A percentile compares a stretch with the other conserved stretches of the same genome.
phyloP scores from a whole-genome alignment of 169 alveolate genomes.

The Eimeria brunetti region DNA sequence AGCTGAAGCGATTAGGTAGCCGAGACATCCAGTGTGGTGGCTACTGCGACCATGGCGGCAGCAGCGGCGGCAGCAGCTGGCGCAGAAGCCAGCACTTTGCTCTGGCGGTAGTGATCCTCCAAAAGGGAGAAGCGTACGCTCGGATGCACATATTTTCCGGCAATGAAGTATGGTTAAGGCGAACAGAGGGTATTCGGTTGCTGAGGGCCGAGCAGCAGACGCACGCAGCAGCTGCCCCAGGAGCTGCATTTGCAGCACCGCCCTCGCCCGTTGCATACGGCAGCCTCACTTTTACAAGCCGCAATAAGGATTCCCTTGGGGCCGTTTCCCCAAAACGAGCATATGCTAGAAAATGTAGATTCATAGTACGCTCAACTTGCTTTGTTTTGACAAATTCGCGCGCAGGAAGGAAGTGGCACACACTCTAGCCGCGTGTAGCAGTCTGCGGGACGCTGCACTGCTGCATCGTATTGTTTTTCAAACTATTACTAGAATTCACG shows the following conservation, averaged over 20 bases:
- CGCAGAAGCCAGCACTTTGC: conserved; percentile 77
- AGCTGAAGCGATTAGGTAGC: conserved; percentile 77
- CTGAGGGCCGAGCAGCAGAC: conserved; percentile 62
- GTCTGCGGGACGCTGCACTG: background rate
- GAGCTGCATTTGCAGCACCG: conserved; percentile 70
- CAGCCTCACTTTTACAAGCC: conserved; percentile 21
- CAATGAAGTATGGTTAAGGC: conserved; percentile 40
- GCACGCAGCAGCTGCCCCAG: conserved; percentile 70
- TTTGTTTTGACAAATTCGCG: background rate
- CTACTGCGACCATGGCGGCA: conserved; percentile 78
- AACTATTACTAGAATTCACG: background rate
- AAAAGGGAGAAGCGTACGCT: conserved; percentile 37
- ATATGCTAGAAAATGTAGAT: background rate
- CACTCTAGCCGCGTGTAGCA: conserved; percentile 15
- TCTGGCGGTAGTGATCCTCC: conserved; percentile 70
- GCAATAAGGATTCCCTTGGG: conserved; percentile 25
- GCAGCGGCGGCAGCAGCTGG: conserved; percentile 79
- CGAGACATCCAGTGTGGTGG: conserved; percentile 76
- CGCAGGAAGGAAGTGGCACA: conserved; percentile 39
- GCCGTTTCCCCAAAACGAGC: background rate
- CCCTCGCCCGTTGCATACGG: conserved; percentile 68
- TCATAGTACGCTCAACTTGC: background rate
- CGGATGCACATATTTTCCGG: conserved; percentile 65
- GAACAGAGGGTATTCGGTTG: background rate
- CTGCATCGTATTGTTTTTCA: background rate